Evolutionary conservation across 441 rosid genomes (phyloP), one percentile per base, ranked within the genome.

Genomic region (Daphne laureola): DNA sequence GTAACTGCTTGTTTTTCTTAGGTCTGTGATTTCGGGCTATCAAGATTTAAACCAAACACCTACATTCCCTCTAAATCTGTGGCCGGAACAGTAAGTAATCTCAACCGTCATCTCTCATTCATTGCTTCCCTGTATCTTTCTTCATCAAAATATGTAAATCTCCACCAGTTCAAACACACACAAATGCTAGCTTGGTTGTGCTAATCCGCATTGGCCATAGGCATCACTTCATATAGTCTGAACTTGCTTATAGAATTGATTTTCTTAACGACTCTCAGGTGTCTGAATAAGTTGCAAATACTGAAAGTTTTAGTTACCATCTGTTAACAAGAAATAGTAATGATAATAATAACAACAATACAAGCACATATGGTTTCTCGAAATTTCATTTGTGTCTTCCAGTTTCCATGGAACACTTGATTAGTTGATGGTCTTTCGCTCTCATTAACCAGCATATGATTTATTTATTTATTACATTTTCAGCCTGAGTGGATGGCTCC

Each of bases 401-500:
- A 46, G 3, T 23, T 38, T 43, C 17, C 8, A 47, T 51, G 17
- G 60, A 21, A 45, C 48, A 43, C 46, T 49, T 58, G 12, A 14
- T 5, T 3, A 43, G 42, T 49, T 58, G 12, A 14, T 5, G 1
- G 9, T 44, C 35, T 26, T 40, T 12, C 26, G 43, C 18, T 25
- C 46, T 31, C 9, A 15, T 48, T 36, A 53, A 45, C 17, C 16
- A 17, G 57, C 53, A 46, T 55, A 36, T 35, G 8, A 12, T 16
- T 49, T 59, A n/a, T n/a, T n/a, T n/a, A n/a, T n/a, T 2, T 52
- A 21, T 58, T 35, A 17, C 49, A 49, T 51, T 49, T 14, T 41
- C 46, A 77, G 82, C 82, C 79, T 18, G 77, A 77, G 59, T 77
- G 82, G 82, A 73, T 77, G 82, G 76, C 79, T 11, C 82, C 82